Percentiles rank a stretch among this genome's conserved stretches.
phyloP scores from a whole-genome alignment of 1,284 basidiomycete species.

The Exobasidium cylindrosporum region DNA sequence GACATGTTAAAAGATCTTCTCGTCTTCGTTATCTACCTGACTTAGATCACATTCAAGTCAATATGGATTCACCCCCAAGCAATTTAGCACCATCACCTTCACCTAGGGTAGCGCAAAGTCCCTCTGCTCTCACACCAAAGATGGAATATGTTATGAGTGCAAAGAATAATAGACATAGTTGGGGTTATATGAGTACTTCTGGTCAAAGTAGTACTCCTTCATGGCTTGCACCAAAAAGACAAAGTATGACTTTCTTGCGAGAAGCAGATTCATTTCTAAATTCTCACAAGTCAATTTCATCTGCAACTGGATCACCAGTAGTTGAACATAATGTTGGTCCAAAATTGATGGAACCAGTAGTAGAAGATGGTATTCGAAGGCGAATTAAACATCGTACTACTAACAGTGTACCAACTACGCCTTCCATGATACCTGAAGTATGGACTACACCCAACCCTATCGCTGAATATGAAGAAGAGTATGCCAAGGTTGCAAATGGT shows the following conservation, averaged over 20 bases:
- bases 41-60: conserved; percentile 1
- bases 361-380: conserved; percentile 3
- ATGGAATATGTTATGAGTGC: background rate
- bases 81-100: background rate
- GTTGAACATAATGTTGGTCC: background rate
- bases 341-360: background rate
- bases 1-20: conserved; percentile 1
- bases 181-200: conserved; percentile 2
- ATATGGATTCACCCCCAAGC: background rate
- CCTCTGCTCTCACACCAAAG: background rate
- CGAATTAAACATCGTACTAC: background rate
- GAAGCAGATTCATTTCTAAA: background rate
- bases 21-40: background rate
- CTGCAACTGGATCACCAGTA: too few relatives aligned
- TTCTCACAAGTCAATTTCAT: background rate
- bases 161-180: conserved; percentile 2
- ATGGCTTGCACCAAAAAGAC: conserved; percentile 10
- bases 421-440: background rate
- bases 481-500: background rate
- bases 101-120: background rate
- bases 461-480: background rate
- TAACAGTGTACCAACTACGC: conserved; percentile 1
- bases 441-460: background rate
- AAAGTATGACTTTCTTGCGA: background rate
- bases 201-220: conserved; percentile 1